Percentiles rank a stretch among this genome's conserved stretches.
These are phyloP conservation scores for Diaporthe helianthi DNA, from an alignment of 2,329 filamentous ascomycete species.

Conservation along the genomic window DNA sequence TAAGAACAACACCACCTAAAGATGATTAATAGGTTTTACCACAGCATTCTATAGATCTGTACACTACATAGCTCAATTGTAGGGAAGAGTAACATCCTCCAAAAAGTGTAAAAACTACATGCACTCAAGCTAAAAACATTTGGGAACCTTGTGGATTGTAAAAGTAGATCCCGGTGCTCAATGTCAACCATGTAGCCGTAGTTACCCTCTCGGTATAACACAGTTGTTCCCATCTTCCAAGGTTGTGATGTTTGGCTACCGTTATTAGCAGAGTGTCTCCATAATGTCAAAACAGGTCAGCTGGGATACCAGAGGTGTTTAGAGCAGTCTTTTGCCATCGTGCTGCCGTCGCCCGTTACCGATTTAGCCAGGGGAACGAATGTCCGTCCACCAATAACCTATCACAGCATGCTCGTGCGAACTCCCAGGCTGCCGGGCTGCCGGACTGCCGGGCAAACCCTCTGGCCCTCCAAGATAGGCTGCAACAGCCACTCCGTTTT, in stretches of 20 bases:
- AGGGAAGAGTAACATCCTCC: no score
- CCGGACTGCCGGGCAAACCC: background rate
- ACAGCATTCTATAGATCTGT: no score
- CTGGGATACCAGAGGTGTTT: constrained; percentile 35
- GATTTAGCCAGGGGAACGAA: background rate
- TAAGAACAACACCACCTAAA: no score
- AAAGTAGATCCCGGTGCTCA: no score
- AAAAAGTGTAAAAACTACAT: no score
- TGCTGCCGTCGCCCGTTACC: background rate
- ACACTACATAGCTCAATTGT: no score
- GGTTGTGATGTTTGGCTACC: constrained; percentile 33
- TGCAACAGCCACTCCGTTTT: background rate
- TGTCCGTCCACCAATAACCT: constrained; percentile 32
- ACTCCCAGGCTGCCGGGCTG: background rate
- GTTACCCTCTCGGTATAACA: constrained; percentile 34
- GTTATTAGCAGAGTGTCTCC: constrained; percentile 35
- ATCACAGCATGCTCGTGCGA: background rate
- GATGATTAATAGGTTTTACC: no score
- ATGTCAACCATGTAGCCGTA: constrained; percentile 37
- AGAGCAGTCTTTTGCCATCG: constrained; percentile 36
- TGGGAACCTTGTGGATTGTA: no score
- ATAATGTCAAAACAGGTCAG: constrained; percentile 37
- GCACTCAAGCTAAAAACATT: no score
- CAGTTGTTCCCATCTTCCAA: constrained; percentile 37
- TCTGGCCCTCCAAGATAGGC: background rate